Evolutionary conservation across 2,329 filamentous ascomycete species (phyloP).

Genomic region (Neurospora sp.): DNA sequence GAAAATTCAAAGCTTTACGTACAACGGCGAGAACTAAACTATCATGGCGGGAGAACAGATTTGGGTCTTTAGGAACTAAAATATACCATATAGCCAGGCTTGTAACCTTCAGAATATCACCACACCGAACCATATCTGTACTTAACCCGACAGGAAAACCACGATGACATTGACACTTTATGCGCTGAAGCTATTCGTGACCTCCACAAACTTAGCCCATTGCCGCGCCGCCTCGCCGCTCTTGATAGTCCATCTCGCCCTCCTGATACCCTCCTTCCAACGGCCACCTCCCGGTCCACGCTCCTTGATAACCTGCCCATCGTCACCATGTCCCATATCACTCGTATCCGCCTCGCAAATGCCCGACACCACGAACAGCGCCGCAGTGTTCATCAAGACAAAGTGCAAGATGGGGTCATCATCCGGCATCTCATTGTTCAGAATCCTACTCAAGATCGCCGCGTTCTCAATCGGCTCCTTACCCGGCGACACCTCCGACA

Average conservation of each 20-base stretch:
- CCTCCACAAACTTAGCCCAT: conserved; percentile 74
- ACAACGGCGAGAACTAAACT: neutral
- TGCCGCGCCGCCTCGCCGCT: conserved; percentile 79
- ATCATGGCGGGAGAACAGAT: neutral
- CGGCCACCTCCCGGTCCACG: conserved; percentile 74
- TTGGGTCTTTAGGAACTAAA: neutral
- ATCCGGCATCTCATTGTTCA: conserved; percentile 60
- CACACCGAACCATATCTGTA: neutral
- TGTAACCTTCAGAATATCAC: neutral
- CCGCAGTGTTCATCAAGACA: conserved; percentile 87
- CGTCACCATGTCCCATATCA: conserved; percentile 69
- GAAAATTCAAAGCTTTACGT: neutral
- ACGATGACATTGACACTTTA: neutral
- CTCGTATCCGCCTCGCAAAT: conserved; percentile 77
- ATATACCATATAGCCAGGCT: neutral
- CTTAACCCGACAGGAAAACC: neutral
- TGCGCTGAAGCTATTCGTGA: conserved; percentile 48
- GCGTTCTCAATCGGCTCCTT: conserved; percentile 85
- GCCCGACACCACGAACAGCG: conserved; percentile 75
- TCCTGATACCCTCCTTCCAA: conserved; percentile 90
- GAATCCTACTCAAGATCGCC: conserved; percentile 64
- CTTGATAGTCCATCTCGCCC: conserved; percentile 78
- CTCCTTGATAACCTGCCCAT: conserved; percentile 71
- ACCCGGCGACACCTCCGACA: conserved; percentile 71
- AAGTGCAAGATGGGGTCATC: conserved; percentile 87